Evolutionary conservation across 495 filamentous ascomycete genomes (phyloP).

Genomic region (Talaromyces thailandensis): DNA sequence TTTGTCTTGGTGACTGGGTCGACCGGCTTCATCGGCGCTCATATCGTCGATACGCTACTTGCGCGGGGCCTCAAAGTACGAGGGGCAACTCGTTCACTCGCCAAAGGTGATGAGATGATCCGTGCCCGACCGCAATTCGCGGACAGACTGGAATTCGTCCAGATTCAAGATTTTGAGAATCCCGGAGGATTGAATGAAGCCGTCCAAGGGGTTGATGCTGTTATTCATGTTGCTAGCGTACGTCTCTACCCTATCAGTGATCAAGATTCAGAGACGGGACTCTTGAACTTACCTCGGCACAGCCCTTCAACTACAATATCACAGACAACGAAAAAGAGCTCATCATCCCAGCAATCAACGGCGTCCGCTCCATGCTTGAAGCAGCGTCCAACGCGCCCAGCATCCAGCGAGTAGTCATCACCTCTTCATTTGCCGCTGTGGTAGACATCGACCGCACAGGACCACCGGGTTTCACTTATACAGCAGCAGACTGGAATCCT

Average conservation of each 20-base stretch:
- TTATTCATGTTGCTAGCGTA: conserved; percentile 35
- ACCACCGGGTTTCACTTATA: neutral
- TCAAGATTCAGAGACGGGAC: neutral
- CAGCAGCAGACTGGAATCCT: conserved; percentile 17
- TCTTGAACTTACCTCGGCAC: neutral
- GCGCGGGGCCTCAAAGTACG: conserved; percentile 26
- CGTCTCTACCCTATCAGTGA: neutral
- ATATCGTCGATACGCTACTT: conserved; percentile 27
- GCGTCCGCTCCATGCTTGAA: neutral
- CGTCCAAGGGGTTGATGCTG: conserved; percentile 24
- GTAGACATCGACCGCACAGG: neutral
- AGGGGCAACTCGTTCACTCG: conserved; percentile 22
- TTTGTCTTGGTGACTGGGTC: conserved; percentile 32
- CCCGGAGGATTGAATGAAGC: conserved; percentile 25
- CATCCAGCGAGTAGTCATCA: conserved; percentile 2
- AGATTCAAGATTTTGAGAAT: conserved; percentile 27
- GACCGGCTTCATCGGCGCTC: conserved; percentile 33
- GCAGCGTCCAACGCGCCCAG: neutral
- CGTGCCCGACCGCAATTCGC: conserved; percentile 20
- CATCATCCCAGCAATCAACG: conserved; percentile 1
- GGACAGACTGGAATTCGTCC: conserved; percentile 23
- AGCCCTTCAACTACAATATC: neutral
- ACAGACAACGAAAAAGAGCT: conserved; percentile 16
- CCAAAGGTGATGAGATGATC: conserved; percentile 18
- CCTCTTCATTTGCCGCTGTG: conserved; percentile 2